phyloP scores from a whole-genome alignment of 805 yeast genomes.

The Candida odintsovae region DNA sequence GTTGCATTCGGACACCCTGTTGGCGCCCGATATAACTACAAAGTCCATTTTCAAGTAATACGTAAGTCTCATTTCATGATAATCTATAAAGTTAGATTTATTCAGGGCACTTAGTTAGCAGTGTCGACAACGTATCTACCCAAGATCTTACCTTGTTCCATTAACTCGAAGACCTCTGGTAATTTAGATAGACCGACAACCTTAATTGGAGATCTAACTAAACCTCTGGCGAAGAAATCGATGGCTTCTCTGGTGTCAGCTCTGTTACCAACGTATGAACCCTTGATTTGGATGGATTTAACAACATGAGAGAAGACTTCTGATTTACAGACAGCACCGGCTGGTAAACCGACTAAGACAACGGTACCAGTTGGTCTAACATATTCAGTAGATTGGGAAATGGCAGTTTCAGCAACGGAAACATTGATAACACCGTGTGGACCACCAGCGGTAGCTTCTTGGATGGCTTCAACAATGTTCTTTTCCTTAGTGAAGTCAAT shows the following conservation, averaged over 20 bases:
- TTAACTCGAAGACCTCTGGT: constrained; percentile 62
- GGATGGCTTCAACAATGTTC: constrained; percentile 50
- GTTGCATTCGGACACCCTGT: neutral
- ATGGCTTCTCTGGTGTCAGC: constrained; percentile 80
- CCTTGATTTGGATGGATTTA: constrained; percentile 64
- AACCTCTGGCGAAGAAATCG: constrained; percentile 67
- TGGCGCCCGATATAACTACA: neutral
- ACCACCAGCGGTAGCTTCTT: constrained; percentile 61
- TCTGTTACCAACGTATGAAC: constrained; percentile 87
- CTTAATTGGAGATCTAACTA: constrained; percentile 67
- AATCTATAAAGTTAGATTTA: neutral
- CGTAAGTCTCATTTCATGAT: neutral
- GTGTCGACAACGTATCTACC: constrained; percentile 90
- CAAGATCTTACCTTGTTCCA: constrained; percentile 79
- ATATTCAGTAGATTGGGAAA: constrained; percentile 53
- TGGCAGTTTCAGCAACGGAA: constrained; percentile 66
- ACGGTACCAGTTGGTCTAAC: constrained; percentile 66
- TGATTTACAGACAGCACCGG: constrained; percentile 66
- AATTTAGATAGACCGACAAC: constrained; percentile 71
- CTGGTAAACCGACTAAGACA: constrained; percentile 73
- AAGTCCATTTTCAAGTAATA: neutral
- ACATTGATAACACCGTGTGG: constrained; percentile 74
- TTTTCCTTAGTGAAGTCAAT: constrained; percentile 52
- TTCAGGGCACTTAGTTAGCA: constrained; percentile 34
- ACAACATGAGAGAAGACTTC: constrained; percentile 71